A percentile compares a stretch with the other conserved stretches of the same genome.
phyloP scores from a whole-genome alignment of 164 flowering plant genomes.

The Liriodendron chinense region DNA sequence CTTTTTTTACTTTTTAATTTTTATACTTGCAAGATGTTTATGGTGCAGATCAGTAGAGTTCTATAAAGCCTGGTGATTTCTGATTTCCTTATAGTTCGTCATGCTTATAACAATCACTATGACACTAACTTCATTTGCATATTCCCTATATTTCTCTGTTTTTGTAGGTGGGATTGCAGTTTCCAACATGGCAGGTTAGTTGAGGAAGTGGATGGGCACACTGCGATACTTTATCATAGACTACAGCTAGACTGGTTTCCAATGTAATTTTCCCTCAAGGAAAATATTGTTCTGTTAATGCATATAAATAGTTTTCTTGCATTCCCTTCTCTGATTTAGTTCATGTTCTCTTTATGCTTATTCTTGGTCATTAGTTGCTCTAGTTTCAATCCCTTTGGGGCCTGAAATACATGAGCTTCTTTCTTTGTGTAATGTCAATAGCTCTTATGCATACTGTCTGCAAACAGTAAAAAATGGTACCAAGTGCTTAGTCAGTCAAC shows the following conservation, averaged over 20 bases:
- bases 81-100: not conserved
- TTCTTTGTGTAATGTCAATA: not conserved
- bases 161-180: slow-evolving; percentile 94
- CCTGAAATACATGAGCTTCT: not conserved
- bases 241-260: slow-evolving; percentile 97
- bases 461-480: no score
- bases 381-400: not conserved
- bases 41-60: not conserved
- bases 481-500: not conserved
- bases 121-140: not conserved
- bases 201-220: slow-evolving; percentile 99
- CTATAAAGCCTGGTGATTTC: not conserved
- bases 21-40: no score
- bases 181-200: slow-evolving; percentile 96
- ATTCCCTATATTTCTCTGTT: not conserved
- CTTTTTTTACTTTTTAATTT: not conserved
- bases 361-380: not conserved
- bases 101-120: not conserved
- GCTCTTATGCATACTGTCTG: not conserved
- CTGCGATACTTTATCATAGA: slow-evolving; percentile 89
- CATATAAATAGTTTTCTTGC: not conserved
- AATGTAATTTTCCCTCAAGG: slow-evolving; percentile 44
- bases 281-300: not conserved
- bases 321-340: not conserved
- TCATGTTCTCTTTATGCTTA: not conserved